Conservation (phyloP, 768 basidiomycete species). For the Trametes maxima region DNA sequence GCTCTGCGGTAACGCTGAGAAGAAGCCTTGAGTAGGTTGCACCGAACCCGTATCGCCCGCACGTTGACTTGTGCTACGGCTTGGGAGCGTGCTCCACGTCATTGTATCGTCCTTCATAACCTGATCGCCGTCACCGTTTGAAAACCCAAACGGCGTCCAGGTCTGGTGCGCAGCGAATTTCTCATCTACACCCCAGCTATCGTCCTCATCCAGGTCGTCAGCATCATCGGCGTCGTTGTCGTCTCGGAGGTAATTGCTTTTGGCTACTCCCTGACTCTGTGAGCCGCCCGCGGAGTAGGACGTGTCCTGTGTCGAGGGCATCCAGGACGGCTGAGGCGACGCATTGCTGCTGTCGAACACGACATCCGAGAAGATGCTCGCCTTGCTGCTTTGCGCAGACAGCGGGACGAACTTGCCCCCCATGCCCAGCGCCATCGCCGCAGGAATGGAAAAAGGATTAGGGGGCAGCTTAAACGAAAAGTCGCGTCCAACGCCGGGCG, state of each 20-base stretch:
- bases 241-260: not conserved
- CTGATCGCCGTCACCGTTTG: constrained; percentile 22
- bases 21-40: constrained; percentile 19
- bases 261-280: constrained; percentile 12
- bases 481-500: constrained; percentile 31
- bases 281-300: constrained; percentile 43
- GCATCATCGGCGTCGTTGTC: constrained; percentile 4
- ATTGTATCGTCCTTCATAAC: constrained; percentile 61
- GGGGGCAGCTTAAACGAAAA: constrained; percentile 38
- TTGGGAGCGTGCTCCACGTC: constrained; percentile 75
- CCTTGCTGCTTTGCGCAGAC: constrained; percentile 56
- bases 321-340: constrained; percentile 49
- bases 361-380: constrained; percentile 52
- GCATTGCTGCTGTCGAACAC: constrained; percentile 52
- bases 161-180: constrained; percentile 54
- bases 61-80: constrained; percentile 39
- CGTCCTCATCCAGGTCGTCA: constrained; percentile 58
- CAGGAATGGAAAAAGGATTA: constrained; percentile 45
- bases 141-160: constrained; percentile 63
- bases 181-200: constrained; percentile 78
- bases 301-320: constrained; percentile 62
- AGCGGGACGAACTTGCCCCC: constrained; percentile 30
- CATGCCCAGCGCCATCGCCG: constrained; percentile 50
- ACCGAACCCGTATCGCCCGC: constrained; percentile 27
- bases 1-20: constrained; percentile 10